These are phyloP conservation scores for Penicillium ucsense DNA, from an alignment of 495 filamentous ascomycete species.

Conservation along the genomic window DNA sequence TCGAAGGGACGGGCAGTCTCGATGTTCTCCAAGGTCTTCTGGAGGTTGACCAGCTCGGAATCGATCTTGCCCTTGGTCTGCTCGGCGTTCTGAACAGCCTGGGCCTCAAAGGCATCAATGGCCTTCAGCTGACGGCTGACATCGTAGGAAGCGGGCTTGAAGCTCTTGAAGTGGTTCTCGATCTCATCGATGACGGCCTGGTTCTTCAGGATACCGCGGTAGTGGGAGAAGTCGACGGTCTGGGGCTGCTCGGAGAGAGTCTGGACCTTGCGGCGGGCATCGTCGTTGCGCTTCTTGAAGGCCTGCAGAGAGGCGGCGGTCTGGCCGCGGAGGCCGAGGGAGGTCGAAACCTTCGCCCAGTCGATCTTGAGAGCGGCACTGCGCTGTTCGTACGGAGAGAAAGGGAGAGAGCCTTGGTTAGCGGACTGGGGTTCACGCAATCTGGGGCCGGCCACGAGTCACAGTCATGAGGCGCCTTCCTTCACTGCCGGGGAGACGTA, in stretches of 20 bases:
- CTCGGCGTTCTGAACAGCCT: slow-evolving; percentile 93
- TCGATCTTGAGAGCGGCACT: slow-evolving; percentile 99
- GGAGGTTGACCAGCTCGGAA: slow-evolving; percentile 79
- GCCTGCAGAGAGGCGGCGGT: slow-evolving; percentile 80
- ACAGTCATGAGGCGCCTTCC: neutral
- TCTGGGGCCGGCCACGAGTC: neutral
- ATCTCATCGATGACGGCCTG: slow-evolving; percentile 87
- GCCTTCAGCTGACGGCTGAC: slow-evolving; percentile 86
- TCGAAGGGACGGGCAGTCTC: slow-evolving; percentile 94
- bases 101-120: slow-evolving; percentile 93
- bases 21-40: slow-evolving; percentile 93
- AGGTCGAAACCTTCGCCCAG: slow-evolving; percentile 84
- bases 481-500: slow-evolving; percentile 53
- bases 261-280: slow-evolving; percentile 86
- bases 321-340: slow-evolving; percentile 90
- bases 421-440: neutral
- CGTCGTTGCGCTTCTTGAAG: slow-evolving; percentile 99
- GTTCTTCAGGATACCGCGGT: slow-evolving; percentile 91
- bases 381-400: slow-evolving; percentile 48
- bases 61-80: slow-evolving; percentile 93
- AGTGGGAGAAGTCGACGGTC: slow-evolving; percentile 83
- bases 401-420: slow-evolving; percentile 16
- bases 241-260: slow-evolving; percentile 68
- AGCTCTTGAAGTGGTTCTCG: slow-evolving; percentile 81
- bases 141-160: slow-evolving; percentile 89